Percentiles rank a stretch among this genome's conserved stretches.
Evolutionary conservation across 1,284 basidiomycete genomes (phyloP).

Genomic region (Golubevia pallescens): DNA sequence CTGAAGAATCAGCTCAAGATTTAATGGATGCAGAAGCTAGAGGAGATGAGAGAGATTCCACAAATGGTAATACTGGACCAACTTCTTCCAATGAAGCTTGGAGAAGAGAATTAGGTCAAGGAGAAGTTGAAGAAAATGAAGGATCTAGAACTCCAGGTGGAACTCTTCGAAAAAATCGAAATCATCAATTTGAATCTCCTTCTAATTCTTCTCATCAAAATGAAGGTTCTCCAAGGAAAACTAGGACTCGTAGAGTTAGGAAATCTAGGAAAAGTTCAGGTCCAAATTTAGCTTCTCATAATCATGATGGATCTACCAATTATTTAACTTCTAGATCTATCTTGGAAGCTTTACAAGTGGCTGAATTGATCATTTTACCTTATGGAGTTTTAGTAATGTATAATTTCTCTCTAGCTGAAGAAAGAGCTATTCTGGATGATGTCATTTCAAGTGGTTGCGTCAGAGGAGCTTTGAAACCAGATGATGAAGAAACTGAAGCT

Average conservation of each 20-base stretch:
- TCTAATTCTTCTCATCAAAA: constrained; percentile 22
- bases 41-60: not conserved
- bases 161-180: constrained; percentile 12
- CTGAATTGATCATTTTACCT: constrained; percentile 57
- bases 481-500: constrained; percentile 49
- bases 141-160: no score
- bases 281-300: constrained; percentile 63
- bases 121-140: no score
- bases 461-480: constrained; percentile 21
- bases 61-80: no score
- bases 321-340: constrained; percentile 49
- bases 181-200: constrained; percentile 18
- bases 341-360: constrained; percentile 53
- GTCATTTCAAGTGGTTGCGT: constrained; percentile 51
- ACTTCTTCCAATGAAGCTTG: no score
- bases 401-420: constrained; percentile 57
- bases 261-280: constrained; percentile 11
- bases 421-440: constrained; percentile 54
- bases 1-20: constrained; percentile 1
- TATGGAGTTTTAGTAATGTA: constrained; percentile 64
- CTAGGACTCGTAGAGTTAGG: no score
- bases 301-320: constrained; percentile 53
- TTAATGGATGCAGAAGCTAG: constrained; percentile 5
- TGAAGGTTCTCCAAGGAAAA: constrained; percentile 9
- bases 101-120: no score